Percentiles rank a stretch among this genome's conserved stretches.
Evolutionary conservation across 805 yeast species (phyloP).

Genomic region (Candida namnaoensis): DNA sequence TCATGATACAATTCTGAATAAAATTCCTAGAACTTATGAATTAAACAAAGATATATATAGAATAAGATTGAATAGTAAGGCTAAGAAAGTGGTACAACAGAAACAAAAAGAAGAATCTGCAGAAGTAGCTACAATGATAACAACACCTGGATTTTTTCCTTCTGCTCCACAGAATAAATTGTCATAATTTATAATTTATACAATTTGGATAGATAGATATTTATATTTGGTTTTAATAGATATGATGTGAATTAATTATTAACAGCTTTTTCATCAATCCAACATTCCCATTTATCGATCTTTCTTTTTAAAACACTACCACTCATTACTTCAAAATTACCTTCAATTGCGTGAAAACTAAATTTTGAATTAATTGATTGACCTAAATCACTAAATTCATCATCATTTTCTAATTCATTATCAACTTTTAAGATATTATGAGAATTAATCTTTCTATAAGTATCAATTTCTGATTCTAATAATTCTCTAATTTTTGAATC

Average conservation of each 20-base stretch:
- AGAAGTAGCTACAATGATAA: conserved; percentile 11
- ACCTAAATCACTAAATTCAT: conserved; percentile 33
- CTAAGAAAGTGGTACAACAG: neutral
- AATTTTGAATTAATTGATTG: conserved; percentile 38
- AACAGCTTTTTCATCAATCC: conserved; percentile 72
- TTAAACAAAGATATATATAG: conserved; percentile 31
- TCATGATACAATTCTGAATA: conserved; percentile 13
- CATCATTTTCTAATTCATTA: conserved; percentile 23
- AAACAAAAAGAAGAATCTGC: conserved; percentile 9
- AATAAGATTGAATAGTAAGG: conserved; percentile 20
- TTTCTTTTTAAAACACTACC: conserved; percentile 65
- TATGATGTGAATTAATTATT: conserved; percentile 25
- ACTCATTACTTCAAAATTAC: conserved; percentile 56
- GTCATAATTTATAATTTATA: too few relatives aligned
- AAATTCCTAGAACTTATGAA: conserved; percentile 25
- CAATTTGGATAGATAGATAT: too few relatives aligned
- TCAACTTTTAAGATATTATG: conserved; percentile 23
- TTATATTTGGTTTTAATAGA: too few relatives aligned
- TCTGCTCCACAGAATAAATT: conserved; percentile 12
- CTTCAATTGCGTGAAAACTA: conserved; percentile 62
- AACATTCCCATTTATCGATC: conserved; percentile 55
- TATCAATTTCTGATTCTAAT: conserved; percentile 57
- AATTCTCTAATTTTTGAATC: conserved; percentile 46
- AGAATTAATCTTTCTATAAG: conserved; percentile 39
- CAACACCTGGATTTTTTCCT: conserved; percentile 28